phyloP scores from a whole-genome alignment of 2,329 filamentous ascomycete genomes.

The Aspergillus flavus region DNA sequence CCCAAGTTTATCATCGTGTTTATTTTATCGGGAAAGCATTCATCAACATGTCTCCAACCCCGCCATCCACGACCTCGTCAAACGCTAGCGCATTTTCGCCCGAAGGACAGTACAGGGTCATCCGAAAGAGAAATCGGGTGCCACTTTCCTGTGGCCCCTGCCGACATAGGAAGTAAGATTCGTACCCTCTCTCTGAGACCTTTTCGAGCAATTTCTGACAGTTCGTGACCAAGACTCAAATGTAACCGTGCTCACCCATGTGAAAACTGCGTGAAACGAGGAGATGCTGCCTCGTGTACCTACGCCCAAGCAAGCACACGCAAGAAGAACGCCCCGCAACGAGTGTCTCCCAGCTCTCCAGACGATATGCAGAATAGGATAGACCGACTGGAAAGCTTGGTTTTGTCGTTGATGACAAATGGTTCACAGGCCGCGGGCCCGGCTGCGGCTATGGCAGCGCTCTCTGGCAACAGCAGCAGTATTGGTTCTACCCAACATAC shows the following conservation, averaged over 20 bases:
- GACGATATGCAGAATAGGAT: slow-evolving; percentile 99
- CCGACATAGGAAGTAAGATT: slow-evolving; percentile 79
- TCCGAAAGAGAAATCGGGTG: slow-evolving; percentile 88
- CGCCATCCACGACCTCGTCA: slow-evolving; percentile 67
- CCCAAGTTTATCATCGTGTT: not conserved
- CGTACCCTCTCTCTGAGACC: slow-evolving; percentile 15
- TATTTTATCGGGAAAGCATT: not conserved
- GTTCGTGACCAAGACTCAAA: slow-evolving; percentile 64
- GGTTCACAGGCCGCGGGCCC: slow-evolving; percentile 66
- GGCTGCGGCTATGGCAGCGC: slow-evolving; percentile 61
- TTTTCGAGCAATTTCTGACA: slow-evolving; percentile 13
- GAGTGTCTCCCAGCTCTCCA: slow-evolving; percentile 64
- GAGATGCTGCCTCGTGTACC: slow-evolving; percentile 76
- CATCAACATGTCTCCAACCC: slow-evolving; percentile 41
- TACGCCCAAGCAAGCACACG: slow-evolving; percentile 72
- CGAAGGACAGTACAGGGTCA: slow-evolving; percentile 82
- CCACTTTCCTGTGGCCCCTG: slow-evolving; percentile 91
- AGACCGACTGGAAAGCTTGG: slow-evolving; percentile 88
- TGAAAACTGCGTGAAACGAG: slow-evolving; percentile 91
- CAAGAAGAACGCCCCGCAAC: slow-evolving; percentile 66
- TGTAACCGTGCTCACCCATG: slow-evolving; percentile 90
- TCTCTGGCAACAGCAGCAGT: slow-evolving; percentile 47
- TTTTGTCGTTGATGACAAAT: slow-evolving; percentile 91
- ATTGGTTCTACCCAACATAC: slow-evolving; percentile 41
- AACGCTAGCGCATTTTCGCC: slow-evolving; percentile 74